Base-by-base conservation (phyloP, 1,284 basidiomycete genomes). In the Trichosporon sp. region DNA sequence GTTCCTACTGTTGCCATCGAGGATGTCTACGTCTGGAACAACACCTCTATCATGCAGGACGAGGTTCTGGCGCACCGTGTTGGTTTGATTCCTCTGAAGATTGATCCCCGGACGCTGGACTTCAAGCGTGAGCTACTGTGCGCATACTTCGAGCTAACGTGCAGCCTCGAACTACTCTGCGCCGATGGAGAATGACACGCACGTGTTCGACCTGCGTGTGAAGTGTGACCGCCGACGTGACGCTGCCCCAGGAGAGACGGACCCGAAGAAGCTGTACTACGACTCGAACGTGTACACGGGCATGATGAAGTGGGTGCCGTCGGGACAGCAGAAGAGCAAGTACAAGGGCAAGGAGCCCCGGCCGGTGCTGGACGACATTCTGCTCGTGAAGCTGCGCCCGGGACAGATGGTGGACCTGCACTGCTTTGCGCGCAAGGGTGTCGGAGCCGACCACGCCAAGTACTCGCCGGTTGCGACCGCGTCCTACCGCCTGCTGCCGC, bases 401-500 rank as follows among this genome's bases (percentile, higher is more conserved):
- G 96, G 95, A 4, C 86, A 87, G 78, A 70, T 78, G 68, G 73
- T 95, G 83, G 93, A 98, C 79, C 79, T 97, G 70, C 95, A 99
- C 80, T 95, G 94, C 62, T 86, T 95, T 70, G 80, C 80, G 2
- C 73, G 75, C 62, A 98, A 98, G 80, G 93, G 95, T 7, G 88
- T 93, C n/a, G 95, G 94, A 23, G 93, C 92, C 76, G 94, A 96
- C 76, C 97, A 99, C 79, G 95, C 97, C 53, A 99, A 99, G 80
- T 99, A 92, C 83, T 93, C 89, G 68, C 94, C 97, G n/a, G 97
- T 99, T 65, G 93, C 95, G 1, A 97, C 94, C 11, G 95, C 96
- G 1, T 92, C 95, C 2, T 99, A 99, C 82, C 91, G 96, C 62
- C 87, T 98, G 3, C 87, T 98, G 27, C 97, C 96, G 0, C 87